Evolutionary conservation across 1,139 yeast species (phyloP), one percentile per base, ranked within the genome.

Genomic region (Suhomyces bolitotheri): DNA sequence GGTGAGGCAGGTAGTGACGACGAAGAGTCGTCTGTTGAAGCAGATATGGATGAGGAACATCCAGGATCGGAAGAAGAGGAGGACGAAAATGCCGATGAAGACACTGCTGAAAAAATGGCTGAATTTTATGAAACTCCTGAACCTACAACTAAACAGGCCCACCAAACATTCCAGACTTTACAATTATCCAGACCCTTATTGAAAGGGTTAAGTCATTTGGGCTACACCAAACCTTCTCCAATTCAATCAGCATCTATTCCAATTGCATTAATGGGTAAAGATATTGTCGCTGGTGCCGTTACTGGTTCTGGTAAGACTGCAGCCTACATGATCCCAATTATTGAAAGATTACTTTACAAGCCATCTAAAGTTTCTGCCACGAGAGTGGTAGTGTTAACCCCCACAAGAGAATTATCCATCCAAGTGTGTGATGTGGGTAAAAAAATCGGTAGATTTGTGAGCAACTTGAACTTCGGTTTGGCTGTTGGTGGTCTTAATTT

Each of bases 271-370:
- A 63, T 86, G 47, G 98, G 98, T 50, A 90, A 87, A 55, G 96
- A 88, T 60, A 79, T 92, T 36, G 96, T 92, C 49, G 99, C 98
- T n/a, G 97, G 97, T 68, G 98, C 98, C 23, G 96, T 87, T 17
- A 92, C 99, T 3, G 99, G 99, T 67, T 89, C 97, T 22, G 99
- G 99, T 77, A 92, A 92, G 60, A 94, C 99, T 13, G 98, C 97
- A 5, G 98, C 98, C 2, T 92, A 88, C 56, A 81, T 92, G 82
- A 85, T 92, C 39, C 99, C 98, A 12, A 87, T 92, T 25, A 78
- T 94, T 42, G 98, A 94, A 64, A 80, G 98, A 68, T 70, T 92
- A 30, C 66, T 92, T 22, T 92, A 83, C 62, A 85, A 94, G 51
- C 97, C 97, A 7, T 73, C 87, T 34, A 86, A 85, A 52, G 67